Evolutionary conservation across 345 rosid species (phyloP).

Genomic region (Clarkia xantiana): DNA sequence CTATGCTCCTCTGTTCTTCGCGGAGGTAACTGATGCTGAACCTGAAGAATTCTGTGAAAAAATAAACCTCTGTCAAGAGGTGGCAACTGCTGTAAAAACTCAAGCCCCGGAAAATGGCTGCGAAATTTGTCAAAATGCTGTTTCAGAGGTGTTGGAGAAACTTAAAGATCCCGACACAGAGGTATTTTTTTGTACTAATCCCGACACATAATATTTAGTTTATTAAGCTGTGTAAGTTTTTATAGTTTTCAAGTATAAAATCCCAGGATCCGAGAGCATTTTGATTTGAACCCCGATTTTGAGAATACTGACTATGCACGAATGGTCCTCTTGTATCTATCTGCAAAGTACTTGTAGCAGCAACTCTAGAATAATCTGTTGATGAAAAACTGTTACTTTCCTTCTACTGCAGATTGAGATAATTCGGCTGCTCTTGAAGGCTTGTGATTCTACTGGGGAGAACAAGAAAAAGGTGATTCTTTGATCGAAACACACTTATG

Average conservation of each 20-base stretch:
- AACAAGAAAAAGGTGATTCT: conserved; percentile 46
- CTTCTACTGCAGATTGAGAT: conserved; percentile 34
- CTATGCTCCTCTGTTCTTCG: conserved; percentile 55
- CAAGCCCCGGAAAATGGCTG: conserved; percentile 47
- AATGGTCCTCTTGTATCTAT: neutral
- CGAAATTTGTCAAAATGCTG: conserved; percentile 43
- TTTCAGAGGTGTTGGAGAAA: conserved; percentile 43
- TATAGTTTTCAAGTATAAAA: neutral
- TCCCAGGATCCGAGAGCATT: no score
- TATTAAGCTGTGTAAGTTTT: neutral
- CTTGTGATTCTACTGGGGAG: conserved; percentile 47
- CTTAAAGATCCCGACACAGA: conserved; percentile 85
- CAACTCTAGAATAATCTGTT: neutral
- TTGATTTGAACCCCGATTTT: no score
- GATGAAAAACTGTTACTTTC: neutral
- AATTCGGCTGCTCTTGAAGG: conserved; percentile 60
- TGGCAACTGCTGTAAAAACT: conserved; percentile 18
- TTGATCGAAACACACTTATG: neutral
- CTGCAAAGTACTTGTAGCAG: neutral
- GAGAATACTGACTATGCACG: no score
- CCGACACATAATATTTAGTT: neutral
- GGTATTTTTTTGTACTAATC: conserved; percentile 26
- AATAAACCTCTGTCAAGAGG: conserved; percentile 41
- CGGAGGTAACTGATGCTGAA: conserved; percentile 30
- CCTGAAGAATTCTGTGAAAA: conserved; percentile 45